Conservation (phyloP, 805 yeast genomes). For the Wickerhamiella alocasiicola region DNA sequence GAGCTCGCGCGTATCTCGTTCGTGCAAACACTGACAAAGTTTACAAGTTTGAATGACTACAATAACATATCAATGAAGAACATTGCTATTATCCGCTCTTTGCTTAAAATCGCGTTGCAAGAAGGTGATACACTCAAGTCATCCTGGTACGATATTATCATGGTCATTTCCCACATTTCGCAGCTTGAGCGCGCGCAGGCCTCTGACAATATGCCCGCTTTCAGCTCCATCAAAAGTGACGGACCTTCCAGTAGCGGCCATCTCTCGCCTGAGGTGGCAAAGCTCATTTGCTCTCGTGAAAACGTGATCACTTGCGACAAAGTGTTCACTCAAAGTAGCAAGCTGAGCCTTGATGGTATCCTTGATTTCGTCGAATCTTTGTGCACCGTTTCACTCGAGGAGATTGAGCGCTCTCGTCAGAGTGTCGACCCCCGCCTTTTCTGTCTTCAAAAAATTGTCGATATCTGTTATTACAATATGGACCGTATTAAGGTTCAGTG, state of each 20-base stretch:
- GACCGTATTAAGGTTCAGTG: constrained; percentile 90
- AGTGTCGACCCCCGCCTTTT: constrained; percentile 79
- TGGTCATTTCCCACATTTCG: constrained; percentile 45
- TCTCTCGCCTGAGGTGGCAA: constrained; percentile 24
- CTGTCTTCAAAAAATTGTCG: constrained; percentile 89
- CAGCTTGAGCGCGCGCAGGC: constrained; percentile 83
- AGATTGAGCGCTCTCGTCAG: constrained; percentile 58
- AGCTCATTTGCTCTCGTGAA: constrained; percentile 26
- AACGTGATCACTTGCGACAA: constrained; percentile 54
- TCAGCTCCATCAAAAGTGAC: constrained; percentile 1
- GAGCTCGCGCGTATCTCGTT: constrained; percentile 81
- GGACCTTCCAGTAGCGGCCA: neutral
- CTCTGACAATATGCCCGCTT: constrained; percentile 70
- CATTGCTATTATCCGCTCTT: constrained; percentile 61
- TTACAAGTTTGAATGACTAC: constrained; percentile 65
- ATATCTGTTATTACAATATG: constrained; percentile 96
- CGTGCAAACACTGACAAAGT: constrained; percentile 79
- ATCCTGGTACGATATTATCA: constrained; percentile 77
- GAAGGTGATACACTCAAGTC: constrained; percentile 65
- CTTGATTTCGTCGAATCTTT: constrained; percentile 77
- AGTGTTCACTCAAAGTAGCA: constrained; percentile 71
- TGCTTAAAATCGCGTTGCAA: constrained; percentile 62
- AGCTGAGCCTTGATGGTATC: constrained; percentile 71
- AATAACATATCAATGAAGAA: constrained; percentile 70
- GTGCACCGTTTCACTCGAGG: constrained; percentile 78